These are phyloP conservation scores for Paramecium sexaurelia DNA, from an alignment of 73 alveolate species.

Conservation along the genomic window DNA sequence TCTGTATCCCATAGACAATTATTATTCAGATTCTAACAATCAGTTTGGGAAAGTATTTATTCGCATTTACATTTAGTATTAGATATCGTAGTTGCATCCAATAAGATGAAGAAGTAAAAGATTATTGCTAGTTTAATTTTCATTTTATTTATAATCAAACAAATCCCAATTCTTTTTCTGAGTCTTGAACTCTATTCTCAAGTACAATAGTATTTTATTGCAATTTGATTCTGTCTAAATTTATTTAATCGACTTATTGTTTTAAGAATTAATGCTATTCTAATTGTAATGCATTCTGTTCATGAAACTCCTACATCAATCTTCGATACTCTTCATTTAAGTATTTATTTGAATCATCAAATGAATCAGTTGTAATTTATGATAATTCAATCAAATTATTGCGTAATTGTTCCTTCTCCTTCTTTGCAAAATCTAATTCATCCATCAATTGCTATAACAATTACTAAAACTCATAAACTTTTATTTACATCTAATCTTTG, in stretches of 20 bases:
- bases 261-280: conserved; percentile 39
- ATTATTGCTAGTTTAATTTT: not conserved
- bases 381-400: conserved; percentile 39
- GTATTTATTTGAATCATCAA: conserved; percentile 47
- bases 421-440: conserved; percentile 11
- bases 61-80: not conserved
- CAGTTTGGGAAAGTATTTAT: not conserved
- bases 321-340: conserved; percentile 7
- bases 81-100: not conserved
- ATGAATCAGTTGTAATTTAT: not conserved
- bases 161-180: conserved; percentile 63
- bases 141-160: conserved; percentile 32
- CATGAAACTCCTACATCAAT: conserved; percentile 59
- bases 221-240: conserved; percentile 30
- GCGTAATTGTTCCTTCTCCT: conserved; percentile 11
- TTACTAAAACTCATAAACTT: not conserved
- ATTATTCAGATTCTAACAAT: not conserved
- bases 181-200: conserved; percentile 27
- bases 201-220: conserved; percentile 43
- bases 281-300: conserved; percentile 12
- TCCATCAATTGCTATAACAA: not conserved
- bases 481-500: conserved; percentile 40
- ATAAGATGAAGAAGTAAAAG: not conserved
- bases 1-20: not conserved
- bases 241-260: conserved; percentile 32